Base-by-base conservation (phyloP, 306 rosid species). In the Nissolia schottii region DNA sequence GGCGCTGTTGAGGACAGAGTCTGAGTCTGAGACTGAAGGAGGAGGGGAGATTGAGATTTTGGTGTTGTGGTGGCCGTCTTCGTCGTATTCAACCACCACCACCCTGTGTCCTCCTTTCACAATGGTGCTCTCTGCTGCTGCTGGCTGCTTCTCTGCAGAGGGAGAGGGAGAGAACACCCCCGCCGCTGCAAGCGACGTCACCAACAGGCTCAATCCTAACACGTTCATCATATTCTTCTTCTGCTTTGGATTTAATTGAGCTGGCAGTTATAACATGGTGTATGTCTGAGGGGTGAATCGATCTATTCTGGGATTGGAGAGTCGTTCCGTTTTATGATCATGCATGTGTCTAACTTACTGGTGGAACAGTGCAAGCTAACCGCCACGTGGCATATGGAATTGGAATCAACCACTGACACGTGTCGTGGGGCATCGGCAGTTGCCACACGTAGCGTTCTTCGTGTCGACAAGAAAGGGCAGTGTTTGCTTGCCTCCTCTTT, bases 61-160 rank as follows among this genome's bases (percentile, higher is more conserved):
- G 57, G 96, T 93, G 77, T 76, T 84, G 1, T 83, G 92, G 1
- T 74, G 55, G 10, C 83, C 92, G 14, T 64, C 81, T 67, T 81
- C 71, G 23, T 89, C 89, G 38, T 84, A 87, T 77, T 94, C 95
- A 6, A 89, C 92, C 0, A 94, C 95, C 1, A 91, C 87, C 1
- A 86, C 85, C 43, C 87, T 69, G 45, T 87, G 90, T 3, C 94
- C 96, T 57, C 85, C 84, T 73, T 81, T 87, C 1, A 91, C 77
- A 2, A 89, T 89, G n/a, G 90, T 80, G 35, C 55, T 74, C 23
- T 50, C 77, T 16, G 19, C 77, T 24, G 51, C 20, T 71, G 79
- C 12, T 73, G n/a, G 54, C 22, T 66, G 81, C 3, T 73, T 51
- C 10, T 67, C 0, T 67, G 56, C 20, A n/a, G 63, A 3, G 9